phyloP scores from a whole-genome alignment of 2,329 filamentous ascomycete species.

The Chaetomium sp. region DNA sequence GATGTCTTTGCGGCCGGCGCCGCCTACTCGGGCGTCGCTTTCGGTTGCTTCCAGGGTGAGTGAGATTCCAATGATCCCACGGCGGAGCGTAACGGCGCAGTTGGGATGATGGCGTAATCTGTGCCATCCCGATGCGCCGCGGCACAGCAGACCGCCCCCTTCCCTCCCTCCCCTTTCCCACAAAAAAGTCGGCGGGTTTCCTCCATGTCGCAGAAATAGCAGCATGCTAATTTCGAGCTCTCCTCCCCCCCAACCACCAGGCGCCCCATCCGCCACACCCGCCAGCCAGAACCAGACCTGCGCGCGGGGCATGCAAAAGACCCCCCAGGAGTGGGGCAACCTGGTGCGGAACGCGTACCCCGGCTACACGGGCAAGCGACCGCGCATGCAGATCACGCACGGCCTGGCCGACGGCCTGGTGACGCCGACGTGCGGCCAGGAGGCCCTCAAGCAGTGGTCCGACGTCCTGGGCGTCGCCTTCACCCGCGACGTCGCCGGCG shows the following conservation, averaged over 20 bases:
- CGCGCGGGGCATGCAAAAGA: conserved; percentile 35
- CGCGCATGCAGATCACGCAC: conserved; percentile 39
- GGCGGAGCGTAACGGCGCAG: not conserved
- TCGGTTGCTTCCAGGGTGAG: conserved; percentile 35
- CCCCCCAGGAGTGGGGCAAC: conserved; percentile 35
- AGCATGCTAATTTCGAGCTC: not conserved
- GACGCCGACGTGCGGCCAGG: conserved; percentile 32
- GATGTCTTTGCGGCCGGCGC: conserved; percentile 40
- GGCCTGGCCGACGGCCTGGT: conserved; percentile 38
- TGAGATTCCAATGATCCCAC: conserved; percentile 12
- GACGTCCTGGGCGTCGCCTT: conserved; percentile 36
- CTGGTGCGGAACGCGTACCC: conserved; percentile 37
- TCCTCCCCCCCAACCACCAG: not conserved
- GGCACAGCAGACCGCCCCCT: not conserved
- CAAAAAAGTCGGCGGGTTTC: too few species aligned
- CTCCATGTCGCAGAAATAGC: too few species aligned
- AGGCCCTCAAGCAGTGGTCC: conserved; percentile 41
- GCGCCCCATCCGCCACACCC: conserved; percentile 30
- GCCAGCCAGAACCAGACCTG: conserved; percentile 36
- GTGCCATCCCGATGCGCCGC: not conserved
- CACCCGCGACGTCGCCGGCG: conserved; percentile 33
- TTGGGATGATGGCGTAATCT: not conserved
- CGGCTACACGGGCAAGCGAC: conserved; percentile 37
- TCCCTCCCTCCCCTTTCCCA: too few species aligned
- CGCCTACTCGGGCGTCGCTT: conserved; percentile 38